Evolutionary conservation across 179 eudicot species (phyloP).

Genomic region (Actinidia chinensis): DNA sequence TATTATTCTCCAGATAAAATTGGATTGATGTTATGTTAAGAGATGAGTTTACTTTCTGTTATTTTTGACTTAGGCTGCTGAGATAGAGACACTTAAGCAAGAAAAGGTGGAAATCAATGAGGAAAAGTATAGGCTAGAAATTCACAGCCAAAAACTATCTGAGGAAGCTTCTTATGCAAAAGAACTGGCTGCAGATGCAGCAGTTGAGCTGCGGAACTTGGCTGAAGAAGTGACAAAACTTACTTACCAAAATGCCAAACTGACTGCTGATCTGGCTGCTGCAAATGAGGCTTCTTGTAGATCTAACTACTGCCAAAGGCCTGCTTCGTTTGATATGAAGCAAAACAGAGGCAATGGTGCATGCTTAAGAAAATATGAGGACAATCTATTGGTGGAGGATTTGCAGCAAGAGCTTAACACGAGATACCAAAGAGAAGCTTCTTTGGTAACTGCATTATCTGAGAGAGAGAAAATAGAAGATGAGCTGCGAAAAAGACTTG

Average conservation of each 20-base stretch:
- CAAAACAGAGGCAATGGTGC: conserved; percentile 46
- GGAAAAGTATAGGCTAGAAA: conserved; percentile 81
- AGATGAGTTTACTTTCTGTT: not conserved
- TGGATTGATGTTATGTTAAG: not conserved
- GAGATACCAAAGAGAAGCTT: conserved; percentile 74
- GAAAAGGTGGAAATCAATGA: conserved; percentile 72
- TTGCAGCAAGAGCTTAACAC: conserved; percentile 57
- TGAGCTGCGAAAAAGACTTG: conserved; percentile 70
- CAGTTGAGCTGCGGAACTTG: conserved; percentile 87
- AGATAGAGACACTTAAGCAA: conserved; percentile 73
- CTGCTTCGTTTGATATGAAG: no score
- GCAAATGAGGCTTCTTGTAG: conserved; percentile 39
- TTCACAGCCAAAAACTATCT: conserved; percentile 83
- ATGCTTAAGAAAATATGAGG: conserved; percentile 49
- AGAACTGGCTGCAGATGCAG: conserved; percentile 98
- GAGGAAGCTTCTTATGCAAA: conserved; percentile 98
- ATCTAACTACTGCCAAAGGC: conserved; percentile 19
- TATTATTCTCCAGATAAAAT: not conserved
- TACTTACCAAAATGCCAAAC: conserved; percentile 74
- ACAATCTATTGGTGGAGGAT: conserved; percentile 60
- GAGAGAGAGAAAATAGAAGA: conserved; percentile 78
- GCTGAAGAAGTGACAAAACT: conserved; percentile 92
- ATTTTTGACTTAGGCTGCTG: conserved; percentile 58
- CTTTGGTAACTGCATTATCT: conserved; percentile 88
- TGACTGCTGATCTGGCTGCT: conserved; percentile 59